Percentiles rank a stretch among this genome's conserved stretches.
Conservation (phyloP, 345 rosid genomes). For the Punica granatum region DNA sequence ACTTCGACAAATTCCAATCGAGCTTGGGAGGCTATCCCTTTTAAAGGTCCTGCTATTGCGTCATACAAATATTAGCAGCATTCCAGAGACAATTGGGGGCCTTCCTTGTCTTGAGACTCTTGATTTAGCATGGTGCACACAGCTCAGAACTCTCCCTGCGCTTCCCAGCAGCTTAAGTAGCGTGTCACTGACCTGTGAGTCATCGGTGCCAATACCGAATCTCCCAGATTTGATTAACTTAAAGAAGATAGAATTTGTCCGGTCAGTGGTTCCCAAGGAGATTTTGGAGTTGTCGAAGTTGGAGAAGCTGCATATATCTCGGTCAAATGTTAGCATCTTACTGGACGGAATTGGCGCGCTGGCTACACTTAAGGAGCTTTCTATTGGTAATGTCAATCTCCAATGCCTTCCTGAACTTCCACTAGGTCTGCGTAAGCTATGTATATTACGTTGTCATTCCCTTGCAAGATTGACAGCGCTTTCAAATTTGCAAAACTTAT, state of each 20-base stretch:
- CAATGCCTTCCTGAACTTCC: neutral
- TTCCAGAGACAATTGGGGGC: neutral
- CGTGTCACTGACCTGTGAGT: neutral
- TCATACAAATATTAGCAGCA: neutral
- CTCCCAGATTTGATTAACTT: neutral
- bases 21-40: neutral
- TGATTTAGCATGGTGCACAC: neutral
- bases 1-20: neutral
- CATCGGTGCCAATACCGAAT: neutral
- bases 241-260: neutral
- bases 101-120: conserved; percentile 2
- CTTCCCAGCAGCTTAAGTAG: conserved; percentile 1
- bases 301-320: conserved; percentile 2
- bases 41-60: neutral
- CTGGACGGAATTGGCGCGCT: neutral
- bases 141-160: neutral
- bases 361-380: neutral
- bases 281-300: neutral
- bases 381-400: neutral
- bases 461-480: neutral
- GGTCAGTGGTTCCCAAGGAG: neutral
- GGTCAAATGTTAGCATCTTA: neutral
- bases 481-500: neutral
- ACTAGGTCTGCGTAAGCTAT: neutral
- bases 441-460: neutral